Conservation (phyloP, 169 alveolate species). For the Cryptosporidium ubiquitum region DNA sequence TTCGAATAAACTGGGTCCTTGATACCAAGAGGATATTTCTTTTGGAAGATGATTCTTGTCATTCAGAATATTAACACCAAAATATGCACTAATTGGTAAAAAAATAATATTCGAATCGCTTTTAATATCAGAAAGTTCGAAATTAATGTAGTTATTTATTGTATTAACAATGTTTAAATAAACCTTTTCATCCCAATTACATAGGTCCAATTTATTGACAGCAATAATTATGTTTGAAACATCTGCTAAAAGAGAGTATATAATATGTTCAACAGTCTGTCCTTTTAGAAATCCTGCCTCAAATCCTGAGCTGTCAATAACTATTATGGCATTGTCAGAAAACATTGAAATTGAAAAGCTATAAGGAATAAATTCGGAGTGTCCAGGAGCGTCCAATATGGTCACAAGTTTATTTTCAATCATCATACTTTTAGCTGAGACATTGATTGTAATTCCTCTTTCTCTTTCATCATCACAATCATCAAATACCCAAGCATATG, state of each 20-base stretch:
- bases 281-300: constrained; percentile 91
- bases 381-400: constrained; percentile 96
- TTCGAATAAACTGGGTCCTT: constrained; percentile 20
- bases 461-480: constrained; percentile 84
- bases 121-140: constrained; percentile 23
- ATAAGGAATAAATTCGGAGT: constrained; percentile 92
- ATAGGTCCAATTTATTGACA: constrained; percentile 91
- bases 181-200: constrained; percentile 82
- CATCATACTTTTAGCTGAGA: constrained; percentile 82
- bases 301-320: constrained; percentile 85
- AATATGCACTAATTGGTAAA: constrained; percentile 45
- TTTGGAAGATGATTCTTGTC: background rate
- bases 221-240: constrained; percentile 88
- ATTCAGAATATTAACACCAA: constrained; percentile 26
- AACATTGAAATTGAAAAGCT: constrained; percentile 88
- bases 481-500: constrained; percentile 89
- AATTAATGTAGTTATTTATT: constrained; percentile 14
- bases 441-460: constrained; percentile 91
- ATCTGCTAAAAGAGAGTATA: constrained; percentile 89
- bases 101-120: background rate
- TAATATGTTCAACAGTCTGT: constrained; percentile 93
- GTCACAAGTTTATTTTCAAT: constrained; percentile 82
- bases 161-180: constrained; percentile 8
- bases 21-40: constrained; percentile 21
- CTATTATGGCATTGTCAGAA: constrained; percentile 56